Evolutionary conservation across 164 flowering plant species (phyloP).

Genomic region (Nymphaea thermarum): DNA sequence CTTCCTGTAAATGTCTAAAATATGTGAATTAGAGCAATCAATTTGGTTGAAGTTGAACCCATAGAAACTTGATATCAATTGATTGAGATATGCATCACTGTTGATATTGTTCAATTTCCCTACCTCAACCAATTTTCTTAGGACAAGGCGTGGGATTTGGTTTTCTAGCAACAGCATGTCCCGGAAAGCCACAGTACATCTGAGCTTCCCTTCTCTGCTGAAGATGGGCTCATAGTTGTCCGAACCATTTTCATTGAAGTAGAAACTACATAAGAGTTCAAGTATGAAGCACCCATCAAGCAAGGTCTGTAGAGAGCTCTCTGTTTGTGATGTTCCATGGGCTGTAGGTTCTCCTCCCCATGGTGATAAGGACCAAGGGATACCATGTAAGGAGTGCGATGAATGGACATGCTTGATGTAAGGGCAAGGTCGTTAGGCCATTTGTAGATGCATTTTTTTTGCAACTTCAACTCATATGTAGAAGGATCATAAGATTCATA

Average conservation of each 20-base stretch:
- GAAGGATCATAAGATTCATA: too few relatives aligned
- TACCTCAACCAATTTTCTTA: not conserved
- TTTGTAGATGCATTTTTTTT: too few relatives aligned
- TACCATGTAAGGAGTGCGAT: not conserved
- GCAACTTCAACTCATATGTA: too few relatives aligned
- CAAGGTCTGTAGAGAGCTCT: not conserved
- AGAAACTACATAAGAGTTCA: too few relatives aligned
- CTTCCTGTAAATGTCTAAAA: not conserved
- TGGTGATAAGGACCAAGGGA: constrained; percentile 1
- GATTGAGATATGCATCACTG: not conserved
- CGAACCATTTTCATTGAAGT: not conserved
- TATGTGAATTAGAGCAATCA: not conserved
- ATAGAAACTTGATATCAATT: not conserved
- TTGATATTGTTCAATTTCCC: not conserved
- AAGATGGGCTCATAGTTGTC: constrained; percentile 3
- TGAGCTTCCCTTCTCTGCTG: constrained; percentile 4
- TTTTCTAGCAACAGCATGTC: constrained; percentile 16
- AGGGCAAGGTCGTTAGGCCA: too few relatives aligned
- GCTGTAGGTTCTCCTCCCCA: not conserved
- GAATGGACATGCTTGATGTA: too few relatives aligned
- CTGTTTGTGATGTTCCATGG: not conserved
- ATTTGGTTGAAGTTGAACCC: too few relatives aligned
- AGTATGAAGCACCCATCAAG: constrained; percentile 14
- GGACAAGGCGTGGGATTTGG: constrained; percentile 10
- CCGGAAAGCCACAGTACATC: not conserved